phyloP scores from a whole-genome alignment of 1,139 yeast genomes.

The Saccharomycopsis hybrid region DNA sequence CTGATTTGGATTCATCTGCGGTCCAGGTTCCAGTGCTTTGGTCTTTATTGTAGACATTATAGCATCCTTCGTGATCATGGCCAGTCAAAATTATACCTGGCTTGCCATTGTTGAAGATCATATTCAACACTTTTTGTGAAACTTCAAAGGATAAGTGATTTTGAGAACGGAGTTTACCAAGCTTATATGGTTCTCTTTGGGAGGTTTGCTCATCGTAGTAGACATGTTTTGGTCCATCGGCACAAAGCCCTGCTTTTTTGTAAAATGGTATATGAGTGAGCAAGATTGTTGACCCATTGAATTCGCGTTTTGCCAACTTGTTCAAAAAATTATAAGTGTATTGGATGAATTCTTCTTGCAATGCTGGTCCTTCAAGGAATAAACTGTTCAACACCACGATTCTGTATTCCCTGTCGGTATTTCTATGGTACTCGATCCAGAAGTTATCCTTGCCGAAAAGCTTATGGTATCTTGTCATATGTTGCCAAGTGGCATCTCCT shows the following conservation, averaged over 20 bases:
- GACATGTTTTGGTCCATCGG: conserved; percentile 72
- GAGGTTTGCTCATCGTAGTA: conserved; percentile 51
- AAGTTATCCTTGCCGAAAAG: conserved; percentile 82
- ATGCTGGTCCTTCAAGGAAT: conserved; percentile 84
- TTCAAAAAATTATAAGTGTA: conserved; percentile 71
- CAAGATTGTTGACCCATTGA: conserved; percentile 73
- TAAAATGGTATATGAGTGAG: conserved; percentile 87
- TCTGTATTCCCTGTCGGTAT: conserved; percentile 67
- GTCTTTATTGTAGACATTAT: conserved; percentile 49
- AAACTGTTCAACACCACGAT: conserved; percentile 79
- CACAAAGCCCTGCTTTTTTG: conserved; percentile 73
- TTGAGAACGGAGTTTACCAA: conserved; percentile 72
- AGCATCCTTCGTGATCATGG: conserved; percentile 96
- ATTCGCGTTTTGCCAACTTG: conserved; percentile 44
- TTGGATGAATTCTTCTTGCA: conserved; percentile 60
- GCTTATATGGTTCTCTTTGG: conserved; percentile 54
- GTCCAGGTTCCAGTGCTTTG: conserved; percentile 44
- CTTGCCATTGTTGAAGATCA: conserved; percentile 57
- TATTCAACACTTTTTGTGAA: conserved; percentile 58
- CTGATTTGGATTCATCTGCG: conserved; percentile 34
- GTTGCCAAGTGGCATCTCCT: conserved; percentile 92
- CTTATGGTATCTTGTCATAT: conserved; percentile 68
- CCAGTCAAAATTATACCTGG: conserved; percentile 85
- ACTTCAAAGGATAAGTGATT: conserved; percentile 71
- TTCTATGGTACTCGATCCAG: conserved; percentile 61